Evolutionary conservation across 495 filamentous ascomycete species (phyloP).

Genomic region (Xylaria curta): DNA sequence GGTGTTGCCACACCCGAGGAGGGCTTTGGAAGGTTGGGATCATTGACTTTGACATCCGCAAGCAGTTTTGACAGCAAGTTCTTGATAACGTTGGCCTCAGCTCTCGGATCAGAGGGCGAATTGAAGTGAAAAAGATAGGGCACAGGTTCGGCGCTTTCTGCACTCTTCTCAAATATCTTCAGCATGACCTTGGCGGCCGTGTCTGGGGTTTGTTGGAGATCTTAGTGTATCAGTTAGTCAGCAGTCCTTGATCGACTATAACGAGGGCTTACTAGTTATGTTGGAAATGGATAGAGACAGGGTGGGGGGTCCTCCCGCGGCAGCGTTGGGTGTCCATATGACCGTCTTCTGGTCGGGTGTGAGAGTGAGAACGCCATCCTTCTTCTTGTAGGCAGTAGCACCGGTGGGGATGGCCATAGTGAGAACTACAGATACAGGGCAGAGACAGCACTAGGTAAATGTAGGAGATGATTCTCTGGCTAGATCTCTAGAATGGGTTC

Average conservation of each 20-base stretch:
- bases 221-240: constrained; percentile 44
- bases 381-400: constrained; percentile 90
- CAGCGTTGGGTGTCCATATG: constrained; percentile 76
- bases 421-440: constrained; percentile 15
- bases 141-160: constrained; percentile 61
- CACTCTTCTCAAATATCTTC: constrained; percentile 76
- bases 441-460: not conserved
- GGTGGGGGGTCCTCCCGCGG: constrained; percentile 58
- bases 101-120: constrained; percentile 71
- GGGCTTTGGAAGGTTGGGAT: constrained; percentile 50
- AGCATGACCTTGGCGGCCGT: constrained; percentile 85
- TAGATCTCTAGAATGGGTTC: not conserved
- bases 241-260: not conserved
- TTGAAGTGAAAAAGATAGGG: constrained; percentile 89
- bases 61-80: constrained; percentile 80
- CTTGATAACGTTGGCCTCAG: constrained; percentile 83
- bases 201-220: constrained; percentile 92
- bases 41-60: constrained; percentile 66
- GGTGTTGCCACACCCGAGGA: constrained; percentile 34
- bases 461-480: not conserved
- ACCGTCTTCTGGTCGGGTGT: constrained; percentile 72
- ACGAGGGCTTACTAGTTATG: constrained; percentile 72
- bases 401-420: constrained; percentile 68
- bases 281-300: constrained; percentile 73
- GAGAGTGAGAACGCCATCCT: constrained; percentile 83